Conservation (phyloP, 345 rosid genomes). For the Tarenaya hassleriana region DNA sequence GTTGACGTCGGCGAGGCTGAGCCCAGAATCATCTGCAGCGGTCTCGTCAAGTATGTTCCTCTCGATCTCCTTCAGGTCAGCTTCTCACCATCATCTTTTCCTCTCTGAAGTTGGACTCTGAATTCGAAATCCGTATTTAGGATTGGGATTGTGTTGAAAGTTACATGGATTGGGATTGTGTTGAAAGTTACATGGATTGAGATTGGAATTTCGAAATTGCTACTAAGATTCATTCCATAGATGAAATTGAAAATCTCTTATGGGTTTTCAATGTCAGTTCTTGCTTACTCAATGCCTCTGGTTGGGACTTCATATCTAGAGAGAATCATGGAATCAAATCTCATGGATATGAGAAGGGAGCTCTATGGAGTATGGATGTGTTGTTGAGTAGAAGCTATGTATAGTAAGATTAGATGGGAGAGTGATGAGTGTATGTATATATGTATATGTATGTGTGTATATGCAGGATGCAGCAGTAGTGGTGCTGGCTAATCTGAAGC, state of each 20-base stretch:
- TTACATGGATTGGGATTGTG: neutral
- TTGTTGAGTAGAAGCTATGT: too few species aligned
- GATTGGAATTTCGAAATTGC: neutral
- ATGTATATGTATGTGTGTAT: neutral
- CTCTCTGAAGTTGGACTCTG: neutral
- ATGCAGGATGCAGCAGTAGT: slow-evolving; percentile 60
- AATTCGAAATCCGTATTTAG: neutral
- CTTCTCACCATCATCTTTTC: too few species aligned
- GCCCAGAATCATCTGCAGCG: slow-evolving; percentile 84
- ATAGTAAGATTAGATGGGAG: neutral
- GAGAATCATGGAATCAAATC: too few species aligned
- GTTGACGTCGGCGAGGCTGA: slow-evolving; percentile 79
- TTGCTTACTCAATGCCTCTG: too few species aligned
- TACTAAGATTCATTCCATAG: too few species aligned
- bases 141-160: neutral
- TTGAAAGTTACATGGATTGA: neutral
- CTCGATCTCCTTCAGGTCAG: slow-evolving; percentile 58
- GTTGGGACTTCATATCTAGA: too few species aligned
- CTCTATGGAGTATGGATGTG: too few species aligned
- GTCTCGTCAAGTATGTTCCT: slow-evolving; percentile 77
- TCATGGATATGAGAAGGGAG: too few species aligned
- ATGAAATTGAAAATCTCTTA: too few species aligned
- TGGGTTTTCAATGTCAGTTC: too few species aligned
- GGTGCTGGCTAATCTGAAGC: slow-evolving; percentile 80
- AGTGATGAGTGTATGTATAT: neutral